Percentiles rank a stretch among this genome's conserved stretches.
These are phyloP conservation scores for Pestalotiopsis sp. DNA, from an alignment of 2,329 filamentous ascomycete genomes.

Conservation along the genomic window DNA sequence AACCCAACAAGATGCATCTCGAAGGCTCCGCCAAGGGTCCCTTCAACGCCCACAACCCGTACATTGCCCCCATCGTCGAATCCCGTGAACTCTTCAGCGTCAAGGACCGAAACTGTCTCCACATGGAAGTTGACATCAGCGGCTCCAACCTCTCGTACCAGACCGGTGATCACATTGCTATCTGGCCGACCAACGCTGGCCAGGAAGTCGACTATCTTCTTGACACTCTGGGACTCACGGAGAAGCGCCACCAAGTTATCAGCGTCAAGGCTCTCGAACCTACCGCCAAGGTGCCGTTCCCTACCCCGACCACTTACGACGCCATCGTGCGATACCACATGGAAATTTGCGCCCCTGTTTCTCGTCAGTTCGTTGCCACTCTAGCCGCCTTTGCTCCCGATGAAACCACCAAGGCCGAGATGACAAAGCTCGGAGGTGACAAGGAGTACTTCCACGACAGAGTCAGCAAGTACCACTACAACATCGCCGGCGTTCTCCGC, in stretches of 20 bases:
- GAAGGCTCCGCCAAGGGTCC: conserved; percentile 83
- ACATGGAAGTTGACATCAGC: conserved; percentile 91
- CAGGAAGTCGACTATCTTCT: conserved; percentile 91
- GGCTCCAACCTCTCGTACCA: conserved; percentile 91
- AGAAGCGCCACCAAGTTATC: conserved; percentile 82
- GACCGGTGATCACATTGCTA: conserved; percentile 93
- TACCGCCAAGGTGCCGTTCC: conserved; percentile 96
- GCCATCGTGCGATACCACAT: conserved; percentile 93
- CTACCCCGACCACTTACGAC: conserved; percentile 95
- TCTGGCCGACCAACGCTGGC: conserved; percentile 96
- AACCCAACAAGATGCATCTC: conserved; percentile 95
- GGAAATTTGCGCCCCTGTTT: conserved; percentile 93
- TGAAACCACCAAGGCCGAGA: conserved; percentile 82
- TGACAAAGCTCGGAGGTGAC: conserved; percentile 86
- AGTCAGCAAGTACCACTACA: conserved; percentile 80
- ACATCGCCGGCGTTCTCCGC: conserved; percentile 84
- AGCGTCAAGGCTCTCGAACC: conserved; percentile 89
- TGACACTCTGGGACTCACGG: conserved; percentile 72
- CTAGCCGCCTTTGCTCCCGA: conserved; percentile 88
- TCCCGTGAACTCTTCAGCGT: conserved; percentile 90
- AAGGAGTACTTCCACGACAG: conserved; percentile 95
- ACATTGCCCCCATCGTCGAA: conserved; percentile 89
- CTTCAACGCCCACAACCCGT: conserved; percentile 96
- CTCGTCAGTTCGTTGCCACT: conserved; percentile 89
- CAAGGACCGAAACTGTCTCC: conserved; percentile 91